Base-by-base conservation (phyloP, 768 basidiomycete species). In the Scleroderma citrinum region DNA sequence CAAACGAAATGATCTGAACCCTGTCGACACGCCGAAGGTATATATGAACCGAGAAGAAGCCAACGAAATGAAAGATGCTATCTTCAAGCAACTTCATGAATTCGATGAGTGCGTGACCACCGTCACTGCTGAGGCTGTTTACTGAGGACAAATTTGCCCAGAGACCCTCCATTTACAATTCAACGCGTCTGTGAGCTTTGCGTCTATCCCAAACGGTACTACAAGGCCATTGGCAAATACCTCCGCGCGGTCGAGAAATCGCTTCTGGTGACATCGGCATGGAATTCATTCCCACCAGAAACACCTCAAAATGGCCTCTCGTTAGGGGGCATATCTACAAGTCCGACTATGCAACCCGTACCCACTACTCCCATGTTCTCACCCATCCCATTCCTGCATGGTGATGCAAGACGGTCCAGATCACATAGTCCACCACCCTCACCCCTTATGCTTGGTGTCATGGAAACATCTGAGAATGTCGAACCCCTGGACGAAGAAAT, bases 171-270 rank as follows among this genome's bases (percentile, higher is more conserved):
- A 2, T 95, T 94, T 64, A 93, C 92, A 8, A 86, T 94, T 47
- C 92, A 95, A 66, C 82, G 92, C 38, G 71, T 93, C 12, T 89
- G 87, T 62, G 92, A 94, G 61, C 81, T 95, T 21, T 82, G 83
- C 55, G 56, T 86, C 12, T 66, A 76, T 36, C 90, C 91, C 5
- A 74, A 72, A 54, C 71, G 76, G 40, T 78, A 90, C 56, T 93
- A 94, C 75, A 81, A 73, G 39, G 76, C 79, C 24, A 70, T 89
- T 14, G 88, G 91, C 38, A 95, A 94, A 68, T 94, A 92, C 63
- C 77, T 92, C 34, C 86, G 92, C 2, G 92, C 92, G 2, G 71
- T 94, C 12, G 88, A 92, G 59, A 87, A 85, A 61, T 74, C 85
- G 12, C 71, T 91, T 19, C 82, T 89, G 19, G 90, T 95, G 44